Evolutionary conservation across 2,329 filamentous ascomycete genomes (phyloP).

Genomic region (Davidsoniella neocaledoniae): DNA sequence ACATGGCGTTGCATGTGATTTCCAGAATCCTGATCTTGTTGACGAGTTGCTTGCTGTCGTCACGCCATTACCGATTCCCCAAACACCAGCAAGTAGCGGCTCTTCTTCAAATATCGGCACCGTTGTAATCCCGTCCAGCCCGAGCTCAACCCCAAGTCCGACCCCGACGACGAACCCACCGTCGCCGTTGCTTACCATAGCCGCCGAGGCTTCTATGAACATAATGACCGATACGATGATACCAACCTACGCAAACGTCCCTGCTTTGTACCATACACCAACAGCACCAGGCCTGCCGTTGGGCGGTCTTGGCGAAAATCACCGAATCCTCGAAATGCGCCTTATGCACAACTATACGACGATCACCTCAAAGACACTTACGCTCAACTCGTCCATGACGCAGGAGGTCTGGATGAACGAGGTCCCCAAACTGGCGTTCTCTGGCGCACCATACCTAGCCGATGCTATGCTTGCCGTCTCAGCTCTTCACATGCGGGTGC

Average conservation of each 20-base stretch:
- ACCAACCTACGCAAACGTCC: constrained; percentile 7
- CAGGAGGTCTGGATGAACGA: constrained; percentile 42
- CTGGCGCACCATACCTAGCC: constrained; percentile 38
- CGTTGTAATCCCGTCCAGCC: not conserved
- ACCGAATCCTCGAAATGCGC: constrained; percentile 39
- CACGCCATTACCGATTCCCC: constrained; percentile 18
- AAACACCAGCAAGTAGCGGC: constrained; percentile 14
- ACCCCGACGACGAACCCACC: constrained; percentile 6
- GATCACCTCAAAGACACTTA: constrained; percentile 41
- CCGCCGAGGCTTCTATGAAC: constrained; percentile 16
- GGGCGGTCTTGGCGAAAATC: constrained; percentile 12
- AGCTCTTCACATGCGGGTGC: constrained; percentile 42
- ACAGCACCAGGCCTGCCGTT: constrained; percentile 14
- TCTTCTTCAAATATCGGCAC: constrained; percentile 5
- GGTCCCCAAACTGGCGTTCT: constrained; percentile 45
- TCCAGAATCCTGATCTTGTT: constrained; percentile 34
- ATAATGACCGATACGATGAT: constrained; percentile 12
- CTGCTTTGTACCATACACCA: constrained; percentile 21
- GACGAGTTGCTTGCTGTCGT: constrained; percentile 27
- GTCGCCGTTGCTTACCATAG: constrained; percentile 13
- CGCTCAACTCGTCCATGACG: constrained; percentile 32
- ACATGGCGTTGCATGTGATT: constrained; percentile 50
- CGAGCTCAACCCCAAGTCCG: not conserved
- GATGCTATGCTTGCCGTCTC: constrained; percentile 49
- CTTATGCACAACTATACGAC: constrained; percentile 50